Conservation (phyloP, 768 basidiomycete genomes). For the Amanita rimosa region DNA sequence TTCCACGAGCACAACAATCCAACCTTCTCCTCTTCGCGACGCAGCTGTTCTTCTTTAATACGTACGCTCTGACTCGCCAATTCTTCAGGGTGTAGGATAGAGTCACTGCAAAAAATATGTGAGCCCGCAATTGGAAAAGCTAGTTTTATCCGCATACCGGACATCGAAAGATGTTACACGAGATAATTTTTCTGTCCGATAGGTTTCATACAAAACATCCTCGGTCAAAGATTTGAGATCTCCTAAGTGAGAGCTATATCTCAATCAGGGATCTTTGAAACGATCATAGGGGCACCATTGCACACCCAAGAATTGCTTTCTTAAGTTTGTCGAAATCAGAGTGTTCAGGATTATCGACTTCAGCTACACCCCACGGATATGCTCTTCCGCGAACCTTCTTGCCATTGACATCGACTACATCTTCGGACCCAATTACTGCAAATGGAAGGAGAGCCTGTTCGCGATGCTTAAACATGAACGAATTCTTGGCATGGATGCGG, state of each 20-base stretch:
- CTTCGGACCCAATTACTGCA: constrained; percentile 82
- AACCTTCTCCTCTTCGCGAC: constrained; percentile 79
- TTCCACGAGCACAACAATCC: constrained; percentile 3
- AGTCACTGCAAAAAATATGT: constrained; percentile 28
- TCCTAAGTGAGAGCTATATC: constrained; percentile 58
- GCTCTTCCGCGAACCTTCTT: constrained; percentile 70
- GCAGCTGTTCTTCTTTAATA: constrained; percentile 85
- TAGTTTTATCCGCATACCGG: constrained; percentile 22
- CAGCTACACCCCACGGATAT: constrained; percentile 89
- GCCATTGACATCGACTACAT: constrained; percentile 74
- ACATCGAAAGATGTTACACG: constrained; percentile 50
- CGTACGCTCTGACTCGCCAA: constrained; percentile 77
- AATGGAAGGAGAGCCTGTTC: constrained; percentile 63
- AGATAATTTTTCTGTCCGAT: constrained; percentile 84
- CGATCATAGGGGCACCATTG: constrained; percentile 16
- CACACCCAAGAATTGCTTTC: constrained; percentile 57
- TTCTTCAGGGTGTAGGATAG: constrained; percentile 76
- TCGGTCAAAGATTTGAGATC: constrained; percentile 80
- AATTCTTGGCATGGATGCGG: background rate
- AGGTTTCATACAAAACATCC: constrained; percentile 79
- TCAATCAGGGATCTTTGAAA: constrained; percentile 6
- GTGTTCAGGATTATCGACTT: constrained; percentile 87
- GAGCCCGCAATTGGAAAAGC: background rate
- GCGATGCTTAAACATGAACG: background rate
- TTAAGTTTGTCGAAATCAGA: constrained; percentile 77